These are phyloP conservation scores for Coelastrella sp. DNA, from an alignment of 139 green algal species.

Conservation along the genomic window DNA sequence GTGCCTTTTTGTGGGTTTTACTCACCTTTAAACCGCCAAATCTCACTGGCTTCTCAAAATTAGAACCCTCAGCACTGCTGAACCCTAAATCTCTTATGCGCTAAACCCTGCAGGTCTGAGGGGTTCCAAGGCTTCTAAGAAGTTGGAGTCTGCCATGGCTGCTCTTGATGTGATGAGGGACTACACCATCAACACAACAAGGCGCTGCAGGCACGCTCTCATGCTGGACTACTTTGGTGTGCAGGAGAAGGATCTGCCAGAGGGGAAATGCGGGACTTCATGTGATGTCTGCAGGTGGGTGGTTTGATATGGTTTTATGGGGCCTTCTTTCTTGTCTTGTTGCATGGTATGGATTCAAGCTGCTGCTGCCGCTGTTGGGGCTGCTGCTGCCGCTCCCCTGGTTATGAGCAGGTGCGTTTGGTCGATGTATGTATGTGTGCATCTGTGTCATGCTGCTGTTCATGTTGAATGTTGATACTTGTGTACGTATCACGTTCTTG, in stretches of 20 bases:
- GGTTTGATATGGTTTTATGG: neutral
- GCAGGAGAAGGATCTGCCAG: conserved; percentile 11
- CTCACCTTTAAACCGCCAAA: too few relatives aligned
- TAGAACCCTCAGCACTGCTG: neutral
- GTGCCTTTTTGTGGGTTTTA: too few relatives aligned
- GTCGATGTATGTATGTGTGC: too few relatives aligned
- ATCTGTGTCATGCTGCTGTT: too few relatives aligned
- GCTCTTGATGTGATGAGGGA: conserved; percentile 60
- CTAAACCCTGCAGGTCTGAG: neutral
- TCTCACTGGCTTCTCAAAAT: neutral
- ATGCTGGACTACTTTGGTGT: conserved; percentile 74
- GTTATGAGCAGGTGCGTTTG: too few relatives aligned
- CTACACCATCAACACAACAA: neutral
- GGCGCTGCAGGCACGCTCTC: conserved; percentile 15
- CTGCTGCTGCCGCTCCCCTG: too few relatives aligned
- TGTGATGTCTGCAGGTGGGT: conserved; percentile 55
- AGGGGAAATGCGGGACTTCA: conserved; percentile 28
- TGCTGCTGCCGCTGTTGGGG: neutral
- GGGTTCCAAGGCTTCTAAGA: neutral
- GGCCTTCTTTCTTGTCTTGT: neutral
- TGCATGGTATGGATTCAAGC: neutral
- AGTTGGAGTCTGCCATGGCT: conserved; percentile 57
- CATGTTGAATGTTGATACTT: too few relatives aligned
- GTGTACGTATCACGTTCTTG: too few relatives aligned
- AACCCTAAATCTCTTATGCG: neutral